Percentiles rank a stretch among this genome's conserved stretches.
These are phyloP conservation scores for Globisporangium middletonii DNA, from an alignment of 352 stramenopile genomes.

Conservation along the genomic window DNA sequence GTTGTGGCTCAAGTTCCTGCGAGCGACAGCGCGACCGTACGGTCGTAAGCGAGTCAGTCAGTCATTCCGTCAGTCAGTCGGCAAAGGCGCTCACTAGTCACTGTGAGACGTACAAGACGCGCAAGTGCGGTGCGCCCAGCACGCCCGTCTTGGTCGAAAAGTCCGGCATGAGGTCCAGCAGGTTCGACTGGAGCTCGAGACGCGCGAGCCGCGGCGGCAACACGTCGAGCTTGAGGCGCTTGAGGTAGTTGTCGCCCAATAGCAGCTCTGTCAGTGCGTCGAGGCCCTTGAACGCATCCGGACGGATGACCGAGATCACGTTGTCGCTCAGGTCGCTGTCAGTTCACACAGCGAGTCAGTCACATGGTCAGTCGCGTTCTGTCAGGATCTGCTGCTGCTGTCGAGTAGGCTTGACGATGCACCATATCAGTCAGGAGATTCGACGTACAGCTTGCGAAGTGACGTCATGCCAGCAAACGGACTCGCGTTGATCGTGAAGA, in stretches of 20 bases:
- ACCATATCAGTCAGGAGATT: not conserved
- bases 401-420: too few species aligned
- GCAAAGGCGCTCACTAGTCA: too few species aligned
- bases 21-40: too few species aligned
- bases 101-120: conserved; percentile 35
- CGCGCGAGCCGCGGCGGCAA: conserved; percentile 34
- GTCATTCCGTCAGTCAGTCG: not conserved
- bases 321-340: conserved; percentile 61
- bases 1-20: conserved; percentile 61
- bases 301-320: conserved; percentile 53
- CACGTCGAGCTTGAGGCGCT: conserved; percentile 28
- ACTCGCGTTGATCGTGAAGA: conserved; percentile 50
- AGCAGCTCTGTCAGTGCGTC: conserved; percentile 33
- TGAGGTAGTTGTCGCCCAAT: conserved; percentile 44
- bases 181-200: conserved; percentile 47
- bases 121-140: conserved; percentile 24
- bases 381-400: too few species aligned
- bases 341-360: not conserved
- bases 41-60: too few species aligned
- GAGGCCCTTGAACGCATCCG: conserved; percentile 41
- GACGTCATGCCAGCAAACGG: conserved; percentile 50
- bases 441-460: conserved; percentile 39
- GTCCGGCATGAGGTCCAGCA: conserved; percentile 48
- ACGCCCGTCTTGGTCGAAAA: conserved; percentile 15
- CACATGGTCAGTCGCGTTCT: not conserved